A percentile compares a stretch with the other conserved stretches of the same genome.
Evolutionary conservation across 768 basidiomycete genomes (phyloP).

Genomic region (Suillus ampliporus): DNA sequence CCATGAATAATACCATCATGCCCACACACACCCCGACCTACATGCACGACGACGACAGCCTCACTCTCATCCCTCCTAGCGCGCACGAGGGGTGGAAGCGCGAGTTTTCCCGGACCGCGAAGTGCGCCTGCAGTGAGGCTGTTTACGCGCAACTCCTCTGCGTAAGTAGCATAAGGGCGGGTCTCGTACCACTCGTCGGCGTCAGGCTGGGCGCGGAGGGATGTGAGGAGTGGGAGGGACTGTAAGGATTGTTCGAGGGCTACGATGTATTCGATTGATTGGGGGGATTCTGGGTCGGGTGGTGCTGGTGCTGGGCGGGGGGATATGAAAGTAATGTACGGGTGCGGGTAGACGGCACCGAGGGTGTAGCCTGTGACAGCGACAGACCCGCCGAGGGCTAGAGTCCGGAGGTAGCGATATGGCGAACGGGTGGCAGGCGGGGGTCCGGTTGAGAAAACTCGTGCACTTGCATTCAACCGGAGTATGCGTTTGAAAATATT

Average conservation of each 20-base stretch:
- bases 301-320: conserved; percentile 79
- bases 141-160: conserved; percentile 79
- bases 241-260: conserved; percentile 74
- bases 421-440: conserved; percentile 6
- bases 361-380: conserved; percentile 45
- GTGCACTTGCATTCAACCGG: conserved; percentile 6
- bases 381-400: conserved; percentile 28
- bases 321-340: conserved; percentile 67
- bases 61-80: conserved; percentile 78
- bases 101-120: conserved; percentile 87
- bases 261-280: conserved; percentile 60
- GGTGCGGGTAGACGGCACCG: conserved; percentile 76
- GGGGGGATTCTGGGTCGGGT: conserved; percentile 53
- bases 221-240: conserved; percentile 59
- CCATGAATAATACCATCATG: conserved; percentile 97
- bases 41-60: conserved; percentile 72
- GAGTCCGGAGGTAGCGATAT: conserved; percentile 15
- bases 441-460: conserved; percentile 24
- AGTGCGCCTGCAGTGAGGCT: conserved; percentile 85
- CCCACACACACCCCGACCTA: conserved; percentile 88
- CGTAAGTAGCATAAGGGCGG: conserved; percentile 72
- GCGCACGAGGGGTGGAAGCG: conserved; percentile 78
- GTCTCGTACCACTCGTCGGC: conserved; percentile 74
- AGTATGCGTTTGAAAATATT: conserved; percentile 17
- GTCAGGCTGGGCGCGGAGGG: conserved; percentile 54